Evolutionary conservation across 176 grass and related monocot genomes (phyloP), one percentile per base, ranked within the genome.

Genomic region (Areca catechu): DNA sequence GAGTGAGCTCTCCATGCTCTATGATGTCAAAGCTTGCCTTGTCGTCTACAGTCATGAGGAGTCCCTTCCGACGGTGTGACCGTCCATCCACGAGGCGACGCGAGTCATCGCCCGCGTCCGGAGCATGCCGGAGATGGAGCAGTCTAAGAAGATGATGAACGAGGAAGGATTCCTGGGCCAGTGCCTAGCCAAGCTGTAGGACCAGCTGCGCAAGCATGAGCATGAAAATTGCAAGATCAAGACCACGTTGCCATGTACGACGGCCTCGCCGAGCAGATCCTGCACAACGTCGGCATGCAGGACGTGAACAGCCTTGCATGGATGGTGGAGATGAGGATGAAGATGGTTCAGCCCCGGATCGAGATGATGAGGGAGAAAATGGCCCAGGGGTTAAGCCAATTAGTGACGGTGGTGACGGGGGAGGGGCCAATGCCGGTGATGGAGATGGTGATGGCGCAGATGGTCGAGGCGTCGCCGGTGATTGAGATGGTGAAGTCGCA

Each of bases 121-220:
- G 67, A 25, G 60, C 16, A 58, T 77, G 75, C 71, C 72, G 0
- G 75, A 80, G 58, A 19, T 62, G 0, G 68, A 90, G 20, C 74
- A 60, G 16, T 56, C 54, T 58, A 72, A 66, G 50, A 82, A 80
- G 28, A 83, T 67, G 79, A 63, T 82, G 29, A 57, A 86, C 55
- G 69, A 60, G 7, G 82, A 71, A 50, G 67, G 19, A 6, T 72
- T 76, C 59, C 59, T 82, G 17, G 30, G 2, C 9, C 47, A 79
- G 59, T 68, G 79, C 53, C 15, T 71, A 0, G 48, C 19, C 14
- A 85, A 79, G 64, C 19, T 79, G 4, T 4, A 18, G 48, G 71
- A 82, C 58, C 71, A 86, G 25, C 49, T 82, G 10, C 10, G 47
- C 23, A 85, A 55, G 72, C 57, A 22, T 19, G 28, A 22, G 67